Percentiles rank a stretch among this genome's conserved stretches.
Conservation (phyloP, 768 basidiomycete genomes). For the Tylopilus cervinicoccineus region DNA sequence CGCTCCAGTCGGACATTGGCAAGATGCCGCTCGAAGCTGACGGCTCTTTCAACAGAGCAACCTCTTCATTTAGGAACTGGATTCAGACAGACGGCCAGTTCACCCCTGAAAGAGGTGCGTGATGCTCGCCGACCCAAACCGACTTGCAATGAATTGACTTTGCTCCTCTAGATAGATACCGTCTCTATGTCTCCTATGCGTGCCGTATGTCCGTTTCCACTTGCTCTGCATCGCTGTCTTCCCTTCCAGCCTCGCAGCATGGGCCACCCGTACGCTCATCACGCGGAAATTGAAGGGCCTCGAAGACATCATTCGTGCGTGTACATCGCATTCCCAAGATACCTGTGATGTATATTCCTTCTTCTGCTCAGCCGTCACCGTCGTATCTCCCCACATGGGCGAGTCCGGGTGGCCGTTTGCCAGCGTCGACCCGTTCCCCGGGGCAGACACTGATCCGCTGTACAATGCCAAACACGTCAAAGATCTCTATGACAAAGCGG, state of each 20-base stretch:
- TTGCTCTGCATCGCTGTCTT: too few relatives aligned
- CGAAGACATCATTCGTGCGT: conserved; percentile 75
- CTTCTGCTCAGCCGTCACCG: conserved; percentile 55
- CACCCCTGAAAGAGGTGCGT: conserved; percentile 70
- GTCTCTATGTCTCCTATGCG: conserved; percentile 83
- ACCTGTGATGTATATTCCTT: neutral
- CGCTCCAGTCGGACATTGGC: conserved; percentile 47
- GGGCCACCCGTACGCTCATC: conserved; percentile 92
- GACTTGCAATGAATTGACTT: neutral
- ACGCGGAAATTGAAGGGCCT: conserved; percentile 89
- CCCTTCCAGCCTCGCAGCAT: conserved; percentile 46
- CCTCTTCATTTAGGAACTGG: conserved; percentile 49
- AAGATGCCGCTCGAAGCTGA: conserved; percentile 52
- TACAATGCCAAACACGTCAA: conserved; percentile 67
- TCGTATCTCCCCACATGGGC: conserved; percentile 87
- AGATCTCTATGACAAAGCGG: conserved; percentile 79
- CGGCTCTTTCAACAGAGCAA: conserved; percentile 62
- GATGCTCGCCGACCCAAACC: neutral
- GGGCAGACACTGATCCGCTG: conserved; percentile 71
- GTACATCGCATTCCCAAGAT: neutral
- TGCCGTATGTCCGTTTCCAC: conserved; percentile 56
- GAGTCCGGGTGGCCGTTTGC: conserved; percentile 86
- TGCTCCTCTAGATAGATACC: conserved; percentile 66
- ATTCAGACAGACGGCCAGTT: conserved; percentile 59
- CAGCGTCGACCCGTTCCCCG: conserved; percentile 61